Evolutionary conservation across 1,284 basidiomycete species (phyloP).

Genomic region (Malassezia obtusa): DNA sequence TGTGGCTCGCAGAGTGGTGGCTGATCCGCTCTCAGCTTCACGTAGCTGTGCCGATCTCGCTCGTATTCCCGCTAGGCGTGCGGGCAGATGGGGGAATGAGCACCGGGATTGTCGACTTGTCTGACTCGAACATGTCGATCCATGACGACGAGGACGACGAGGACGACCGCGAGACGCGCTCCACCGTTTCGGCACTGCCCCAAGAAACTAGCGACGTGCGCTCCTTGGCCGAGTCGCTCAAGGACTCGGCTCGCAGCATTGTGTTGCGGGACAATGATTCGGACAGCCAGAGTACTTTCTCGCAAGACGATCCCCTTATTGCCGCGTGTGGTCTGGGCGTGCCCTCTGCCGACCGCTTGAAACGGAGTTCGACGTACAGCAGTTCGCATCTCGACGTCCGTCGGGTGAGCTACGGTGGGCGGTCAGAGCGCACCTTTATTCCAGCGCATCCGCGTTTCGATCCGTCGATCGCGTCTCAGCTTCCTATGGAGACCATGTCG

Average conservation of each 20-base stretch:
- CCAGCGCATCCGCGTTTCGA: constrained; percentile 18
- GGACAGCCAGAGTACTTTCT: background rate
- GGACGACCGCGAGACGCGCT: no score
- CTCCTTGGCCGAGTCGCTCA: background rate
- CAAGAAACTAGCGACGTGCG: background rate
- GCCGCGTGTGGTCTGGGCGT: constrained; percentile 7
- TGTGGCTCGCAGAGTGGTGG: constrained; percentile 18
- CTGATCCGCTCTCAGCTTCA: constrained; percentile 16
- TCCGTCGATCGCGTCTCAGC: background rate
- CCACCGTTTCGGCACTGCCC: no score
- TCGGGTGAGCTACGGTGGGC: background rate
- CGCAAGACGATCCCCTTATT: constrained; percentile 7
- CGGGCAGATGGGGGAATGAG: constrained; percentile 14
- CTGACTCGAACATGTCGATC: background rate
- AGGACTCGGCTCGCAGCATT: background rate
- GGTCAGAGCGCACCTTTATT: constrained; percentile 1
- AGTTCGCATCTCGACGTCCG: background rate
- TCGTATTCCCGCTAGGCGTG: constrained; percentile 10
- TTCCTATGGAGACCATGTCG: constrained; percentile 12
- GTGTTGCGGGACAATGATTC: background rate
- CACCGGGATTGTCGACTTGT: constrained; percentile 13
- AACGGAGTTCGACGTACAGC: background rate
- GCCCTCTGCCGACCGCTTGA: background rate
- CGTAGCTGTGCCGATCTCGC: constrained; percentile 4
- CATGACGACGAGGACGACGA: background rate